Evolutionary conservation across 768 basidiomycete species (phyloP).

Genomic region (Russula sp.): DNA sequence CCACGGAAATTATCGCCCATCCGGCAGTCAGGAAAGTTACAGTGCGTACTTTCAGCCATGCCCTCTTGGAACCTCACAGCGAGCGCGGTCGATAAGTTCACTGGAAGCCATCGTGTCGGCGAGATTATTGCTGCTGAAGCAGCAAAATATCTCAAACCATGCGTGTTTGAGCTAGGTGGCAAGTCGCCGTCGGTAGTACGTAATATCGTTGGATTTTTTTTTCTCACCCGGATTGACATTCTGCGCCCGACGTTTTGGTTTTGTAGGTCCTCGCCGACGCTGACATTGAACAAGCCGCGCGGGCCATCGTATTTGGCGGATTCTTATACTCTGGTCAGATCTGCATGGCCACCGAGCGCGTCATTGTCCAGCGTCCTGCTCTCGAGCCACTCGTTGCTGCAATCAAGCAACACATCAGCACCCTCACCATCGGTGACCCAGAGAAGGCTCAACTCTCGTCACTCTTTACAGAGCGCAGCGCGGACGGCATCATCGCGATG

Average conservation of each 20-base stretch:
- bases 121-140: constrained; percentile 49
- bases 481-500: constrained; percentile 40
- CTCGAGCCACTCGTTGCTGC: constrained; percentile 34
- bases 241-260: no score
- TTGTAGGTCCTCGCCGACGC: constrained; percentile 48
- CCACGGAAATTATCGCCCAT: constrained; percentile 50
- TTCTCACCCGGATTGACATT: neutral
- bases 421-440: constrained; percentile 38
- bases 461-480: constrained; percentile 41
- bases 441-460: constrained; percentile 31
- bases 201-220: neutral
- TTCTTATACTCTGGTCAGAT: constrained; percentile 47
- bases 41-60: constrained; percentile 29
- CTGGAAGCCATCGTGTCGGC: constrained; percentile 51
- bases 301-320: constrained; percentile 41
- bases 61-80: neutral
- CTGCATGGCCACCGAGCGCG: constrained; percentile 53
- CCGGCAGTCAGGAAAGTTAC: constrained; percentile 49
- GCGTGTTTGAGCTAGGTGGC: constrained; percentile 51
- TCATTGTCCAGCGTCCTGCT: constrained; percentile 44
- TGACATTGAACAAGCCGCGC: constrained; percentile 47
- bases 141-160: constrained; percentile 50
- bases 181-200: constrained; percentile 49
- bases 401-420: constrained; percentile 32
- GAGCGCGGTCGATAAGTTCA: constrained; percentile 38